These are phyloP conservation scores for Anisodus acutangulus DNA, from an alignment of 257 asterid species.

Conservation along the genomic window DNA sequence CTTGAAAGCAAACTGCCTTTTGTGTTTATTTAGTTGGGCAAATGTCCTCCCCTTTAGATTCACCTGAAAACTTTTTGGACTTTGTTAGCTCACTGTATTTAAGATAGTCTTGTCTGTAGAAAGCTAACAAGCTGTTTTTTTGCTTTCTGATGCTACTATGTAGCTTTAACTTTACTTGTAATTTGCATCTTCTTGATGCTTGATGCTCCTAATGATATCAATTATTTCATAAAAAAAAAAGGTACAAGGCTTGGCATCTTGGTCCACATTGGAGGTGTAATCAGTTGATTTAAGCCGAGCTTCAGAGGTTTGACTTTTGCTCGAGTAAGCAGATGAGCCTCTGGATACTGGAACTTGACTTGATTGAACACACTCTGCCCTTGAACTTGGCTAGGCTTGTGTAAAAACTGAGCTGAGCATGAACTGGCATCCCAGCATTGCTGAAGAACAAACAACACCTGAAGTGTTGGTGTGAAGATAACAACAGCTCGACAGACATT, in stretches of 20 bases:
- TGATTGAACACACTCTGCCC: not conserved
- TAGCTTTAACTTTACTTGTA: too few species aligned
- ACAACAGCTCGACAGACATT: not conserved
- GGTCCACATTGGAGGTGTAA: conserved; percentile 12
- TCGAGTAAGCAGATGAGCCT: conserved; percentile 12
- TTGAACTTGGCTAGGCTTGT: conserved; percentile 20
- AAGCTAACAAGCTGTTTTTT: too few species aligned
- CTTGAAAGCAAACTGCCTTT: too few species aligned
- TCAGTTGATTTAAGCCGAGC: not conserved
- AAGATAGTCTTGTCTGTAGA: too few species aligned
- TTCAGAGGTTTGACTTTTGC: not conserved
- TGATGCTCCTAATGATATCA: too few species aligned
- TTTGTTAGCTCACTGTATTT: too few species aligned
- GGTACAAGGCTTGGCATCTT: not conserved
- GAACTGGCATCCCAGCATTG: not conserved
- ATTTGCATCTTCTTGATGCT: too few species aligned
- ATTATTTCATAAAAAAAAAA: too few species aligned
- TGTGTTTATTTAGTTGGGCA: too few species aligned
- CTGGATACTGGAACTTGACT: not conserved
- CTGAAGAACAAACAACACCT: not conserved
- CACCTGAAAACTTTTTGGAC: too few species aligned
- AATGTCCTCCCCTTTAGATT: not conserved
- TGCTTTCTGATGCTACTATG: too few species aligned
- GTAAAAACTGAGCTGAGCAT: not conserved
- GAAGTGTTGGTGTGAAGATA: not conserved